Percentiles rank a stretch among this genome's conserved stretches.
Evolutionary conservation across 768 basidiomycete species (phyloP).

Genomic region (Leccinum truebloodii): DNA sequence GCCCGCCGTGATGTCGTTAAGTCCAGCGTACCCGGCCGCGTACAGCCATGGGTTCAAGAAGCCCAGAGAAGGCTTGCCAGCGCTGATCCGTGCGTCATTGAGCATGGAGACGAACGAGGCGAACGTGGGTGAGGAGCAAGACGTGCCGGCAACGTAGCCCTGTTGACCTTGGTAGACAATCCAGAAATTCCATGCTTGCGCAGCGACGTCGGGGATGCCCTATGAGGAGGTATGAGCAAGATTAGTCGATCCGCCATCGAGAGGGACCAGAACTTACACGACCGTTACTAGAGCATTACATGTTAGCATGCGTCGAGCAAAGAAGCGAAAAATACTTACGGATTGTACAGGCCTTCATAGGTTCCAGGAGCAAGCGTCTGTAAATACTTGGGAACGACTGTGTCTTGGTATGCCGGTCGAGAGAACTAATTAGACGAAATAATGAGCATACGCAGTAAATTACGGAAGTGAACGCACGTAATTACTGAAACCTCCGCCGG

Average conservation of each 20-base stretch:
- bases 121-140: constrained; percentile 64
- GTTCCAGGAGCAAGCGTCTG: constrained; percentile 44
- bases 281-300: constrained; percentile 41
- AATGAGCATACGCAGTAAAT: neutral
- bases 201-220: constrained; percentile 69
- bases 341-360: constrained; percentile 62
- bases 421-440: constrained; percentile 39
- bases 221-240: neutral
- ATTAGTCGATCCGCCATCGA: neutral
- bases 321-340: constrained; percentile 36
- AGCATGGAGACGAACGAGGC: constrained; percentile 63
- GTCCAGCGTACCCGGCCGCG: constrained; percentile 25
- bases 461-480: constrained; percentile 41
- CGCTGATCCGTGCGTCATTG: constrained; percentile 58
- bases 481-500: constrained; percentile 75
- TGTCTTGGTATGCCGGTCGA: constrained; percentile 57
- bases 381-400: constrained; percentile 47
- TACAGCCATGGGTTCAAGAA: constrained; percentile 71
- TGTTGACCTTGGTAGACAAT: constrained; percentile 45
- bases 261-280: constrained; percentile 41
- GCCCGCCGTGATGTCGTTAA: constrained; percentile 63
- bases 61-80: constrained; percentile 47
- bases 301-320: neutral
- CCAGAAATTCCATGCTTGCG: constrained; percentile 52
- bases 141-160: constrained; percentile 58